Base-by-base conservation (phyloP, 225 moss, liverwort and hornwort species). In the Straminergon stramineum region DNA sequence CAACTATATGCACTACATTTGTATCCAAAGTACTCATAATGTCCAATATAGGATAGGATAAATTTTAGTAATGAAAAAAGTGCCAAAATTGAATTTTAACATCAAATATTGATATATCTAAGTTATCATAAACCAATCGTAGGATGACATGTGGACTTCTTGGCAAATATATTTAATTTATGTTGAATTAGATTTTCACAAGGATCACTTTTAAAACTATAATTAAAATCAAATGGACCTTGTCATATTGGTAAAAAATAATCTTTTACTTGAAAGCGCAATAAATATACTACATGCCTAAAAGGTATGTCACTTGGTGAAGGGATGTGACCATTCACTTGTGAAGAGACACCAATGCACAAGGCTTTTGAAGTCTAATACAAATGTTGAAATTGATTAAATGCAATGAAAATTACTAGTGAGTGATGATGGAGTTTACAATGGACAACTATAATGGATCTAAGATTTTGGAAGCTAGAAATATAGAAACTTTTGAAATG, bases 191-290 rank as follows among this genome's bases (percentile, higher is more conserved):
- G 11, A 58, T 27, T 2, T 7, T n/a, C 7, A 26, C 0, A 8
- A 6, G 0, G 2, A 10, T 37, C 1, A 37, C 16, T 56, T 37
- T n/a, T 10, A 26, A 7, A 0, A 27, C 0, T 26, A 0, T 39
- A 39, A 39, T 58, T 18, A 39, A 39, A 80, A 60, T 39, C 7
- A n/a, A 79, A 26, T 58, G 26, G 10, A 79, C 37, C 37, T n/a
- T 37, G 4, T 79, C 17, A 39, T 79, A 39, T 8, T 8, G 1
- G 2, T 26, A 7, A 27, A 58, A 79, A 27, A 0, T 0, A 26
- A 0, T 26, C 4, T 21, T 55, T 6, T 16, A 57, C 4, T 65
- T 11, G 11, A 26, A 83, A 34, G 32, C 9, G 9, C 1, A 61
- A 32, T 62, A 32, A 32, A 4, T 2, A 43, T 17, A 63, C 10